Conservation (phyloP, 306 rosid species). For the Gastrolobium bilobum region DNA sequence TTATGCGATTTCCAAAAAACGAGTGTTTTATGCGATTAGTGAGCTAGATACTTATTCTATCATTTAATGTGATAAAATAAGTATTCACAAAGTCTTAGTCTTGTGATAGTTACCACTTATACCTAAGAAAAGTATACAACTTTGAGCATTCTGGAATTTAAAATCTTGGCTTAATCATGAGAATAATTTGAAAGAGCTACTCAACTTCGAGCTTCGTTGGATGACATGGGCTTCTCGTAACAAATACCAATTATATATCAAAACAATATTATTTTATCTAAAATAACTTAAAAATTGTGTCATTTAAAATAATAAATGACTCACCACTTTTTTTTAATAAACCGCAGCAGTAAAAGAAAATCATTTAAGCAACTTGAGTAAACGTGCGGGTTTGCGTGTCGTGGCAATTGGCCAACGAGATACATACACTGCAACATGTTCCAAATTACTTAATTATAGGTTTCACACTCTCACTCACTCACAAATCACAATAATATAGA, state of each 20-base stretch:
- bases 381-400: slow-evolving; percentile 31
- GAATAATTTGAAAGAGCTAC: not conserved
- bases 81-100: not conserved
- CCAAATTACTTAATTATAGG: not conserved
- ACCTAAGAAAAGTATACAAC: not conserved
- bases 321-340: not conserved
- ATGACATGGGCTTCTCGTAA: too few species aligned
- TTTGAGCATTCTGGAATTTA: slow-evolving; percentile 13
- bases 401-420: not conserved
- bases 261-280: too few species aligned
- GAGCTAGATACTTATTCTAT: not conserved
- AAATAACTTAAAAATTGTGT: too few species aligned
- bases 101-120: not conserved
- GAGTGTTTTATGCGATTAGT: not conserved
- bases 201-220: not conserved
- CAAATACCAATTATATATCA: too few species aligned
- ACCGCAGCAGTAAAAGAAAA: not conserved
- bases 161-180: not conserved
- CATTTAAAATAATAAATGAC: too few species aligned
- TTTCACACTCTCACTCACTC: not conserved
- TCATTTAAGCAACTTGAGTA: not conserved
- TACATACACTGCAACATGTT: slow-evolving; percentile 6
- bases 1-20: too few species aligned
- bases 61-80: not conserved
- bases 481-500: too few species aligned